Conservation (phyloP, 108 stramenopile genomes). For the Schizochytrium sp. region DNA sequence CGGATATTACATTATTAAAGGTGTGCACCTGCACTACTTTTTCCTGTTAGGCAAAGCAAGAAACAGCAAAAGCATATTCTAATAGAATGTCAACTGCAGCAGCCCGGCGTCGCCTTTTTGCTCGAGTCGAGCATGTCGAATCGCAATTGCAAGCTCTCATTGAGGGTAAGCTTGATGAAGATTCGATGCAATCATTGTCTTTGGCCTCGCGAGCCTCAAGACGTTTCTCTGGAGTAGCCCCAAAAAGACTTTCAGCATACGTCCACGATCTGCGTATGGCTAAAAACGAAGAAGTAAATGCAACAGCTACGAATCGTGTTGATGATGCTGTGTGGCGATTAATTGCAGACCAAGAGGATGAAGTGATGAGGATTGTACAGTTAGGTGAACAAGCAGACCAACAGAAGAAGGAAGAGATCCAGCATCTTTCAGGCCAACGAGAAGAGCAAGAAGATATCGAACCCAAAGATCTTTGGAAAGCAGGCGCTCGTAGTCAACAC, state of each 20-base stretch:
- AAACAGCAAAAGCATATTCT: not conserved
- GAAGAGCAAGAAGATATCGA: not conserved
- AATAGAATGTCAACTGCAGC: not conserved
- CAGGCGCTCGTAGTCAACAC: not conserved
- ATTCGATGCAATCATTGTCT: not conserved
- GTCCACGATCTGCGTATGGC: not conserved
- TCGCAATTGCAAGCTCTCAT: not conserved
- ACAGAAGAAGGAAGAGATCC: not conserved
- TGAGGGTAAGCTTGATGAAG: not conserved
- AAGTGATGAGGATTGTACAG: not conserved
- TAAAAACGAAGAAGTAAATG: not conserved
- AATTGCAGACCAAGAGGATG: not conserved
- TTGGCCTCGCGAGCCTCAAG: not conserved
- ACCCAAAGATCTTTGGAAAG: not conserved
- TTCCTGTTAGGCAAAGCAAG: no score
- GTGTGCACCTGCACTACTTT: no score
- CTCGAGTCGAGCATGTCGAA: conserved; percentile 18
- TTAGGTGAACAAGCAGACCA: not conserved
- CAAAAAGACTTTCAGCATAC: not conserved
- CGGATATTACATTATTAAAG: no score
- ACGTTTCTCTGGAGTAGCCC: not conserved
- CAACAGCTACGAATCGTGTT: not conserved
- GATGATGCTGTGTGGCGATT: conserved; percentile 25
- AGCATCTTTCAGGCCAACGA: not conserved
- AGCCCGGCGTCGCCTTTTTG: not conserved